Evolutionary conservation across 1,139 yeast species (phyloP), one percentile per base, ranked within the genome.

Genomic region (Pichia sp.): DNA sequence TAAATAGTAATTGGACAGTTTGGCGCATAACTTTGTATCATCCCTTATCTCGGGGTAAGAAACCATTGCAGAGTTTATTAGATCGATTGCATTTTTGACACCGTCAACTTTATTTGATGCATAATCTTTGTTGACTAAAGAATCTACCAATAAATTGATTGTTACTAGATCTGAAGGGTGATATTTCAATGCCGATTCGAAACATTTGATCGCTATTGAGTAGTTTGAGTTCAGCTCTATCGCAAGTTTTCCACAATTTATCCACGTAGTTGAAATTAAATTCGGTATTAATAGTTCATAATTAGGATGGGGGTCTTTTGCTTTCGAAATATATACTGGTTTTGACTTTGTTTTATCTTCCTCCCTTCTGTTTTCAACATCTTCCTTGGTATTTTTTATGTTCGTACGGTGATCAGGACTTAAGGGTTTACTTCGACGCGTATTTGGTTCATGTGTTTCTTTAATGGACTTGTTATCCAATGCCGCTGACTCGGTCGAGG

Each of bases 221-320:
- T 69, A 68, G 4, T 75, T 64, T 7, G 57, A 46, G 3, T 80
- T 80, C 49, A 80, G 63, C 1, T 77, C 65, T 46, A 71, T 64
- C 20, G 85, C 83, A 63, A 84, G 78, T 43, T 72, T 69, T 2
- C 83, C 85, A 52, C 80, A 74, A 8, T 76, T 71, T 9, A 73
- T 64, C 85, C 85, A 81, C 1, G 82, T 76, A 4, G 46, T 3
- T 6, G 45, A 27, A 14, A 56, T 41, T 34, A 50, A 20, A 6
- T 29, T 24, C 8, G 51, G 34, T 3, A 33, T 34, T 34, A 33
- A 17, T 3, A 20, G 16, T 45, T 45, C 20, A 27, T 12, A 16
- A 2, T n/a, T 20, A 20, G 14, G 41, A 38, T 12, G 17, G 9
- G 17, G 14, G 38, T 10, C 12, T 5, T 34, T 34, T 2, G 34